These are phyloP conservation scores for Samsoniella hepiali DNA, from an alignment of 2,329 filamentous ascomycete species.

Conservation along the genomic window DNA sequence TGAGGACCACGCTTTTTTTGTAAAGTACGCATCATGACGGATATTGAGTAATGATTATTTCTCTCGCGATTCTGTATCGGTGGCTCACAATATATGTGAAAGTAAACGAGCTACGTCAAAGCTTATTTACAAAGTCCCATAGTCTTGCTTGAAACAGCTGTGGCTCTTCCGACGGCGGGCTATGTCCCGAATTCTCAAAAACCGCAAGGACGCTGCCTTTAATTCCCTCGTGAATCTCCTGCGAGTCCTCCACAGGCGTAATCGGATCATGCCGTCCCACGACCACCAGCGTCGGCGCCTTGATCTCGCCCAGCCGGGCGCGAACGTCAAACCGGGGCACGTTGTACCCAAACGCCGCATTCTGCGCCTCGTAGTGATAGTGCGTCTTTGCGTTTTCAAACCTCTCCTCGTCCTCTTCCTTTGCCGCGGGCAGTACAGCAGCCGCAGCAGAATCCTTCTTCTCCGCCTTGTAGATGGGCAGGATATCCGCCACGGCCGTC, in stretches of 20 bases:
- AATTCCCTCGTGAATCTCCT: conserved; percentile 23
- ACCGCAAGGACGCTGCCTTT: conserved; percentile 22
- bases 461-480: conserved; percentile 23
- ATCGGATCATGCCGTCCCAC: conserved; percentile 25
- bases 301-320: conserved; percentile 20
- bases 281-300: conserved; percentile 23
- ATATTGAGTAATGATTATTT: too few relatives aligned
- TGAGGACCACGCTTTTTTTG: neutral
- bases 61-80: too few relatives aligned
- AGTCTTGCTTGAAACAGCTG: conserved; percentile 21
- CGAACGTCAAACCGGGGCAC: conserved; percentile 26
- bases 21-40: neutral
- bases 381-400: neutral
- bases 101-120: neutral
- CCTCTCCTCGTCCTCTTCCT: neutral
- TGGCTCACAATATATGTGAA: too few relatives aligned
- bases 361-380: conserved; percentile 25
- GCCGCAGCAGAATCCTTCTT: neutral
- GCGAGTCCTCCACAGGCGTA: conserved; percentile 22
- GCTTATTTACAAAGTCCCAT: conserved; percentile 11
- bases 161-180: conserved; percentile 24
- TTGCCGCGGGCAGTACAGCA: too few relatives aligned
- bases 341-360: conserved; percentile 25
- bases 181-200: conserved; percentile 26
- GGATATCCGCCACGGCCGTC: conserved; percentile 21